Evolutionary conservation across 2,329 filamentous ascomycete genomes (phyloP).

Genomic region (Gyromitra esculenta): DNA sequence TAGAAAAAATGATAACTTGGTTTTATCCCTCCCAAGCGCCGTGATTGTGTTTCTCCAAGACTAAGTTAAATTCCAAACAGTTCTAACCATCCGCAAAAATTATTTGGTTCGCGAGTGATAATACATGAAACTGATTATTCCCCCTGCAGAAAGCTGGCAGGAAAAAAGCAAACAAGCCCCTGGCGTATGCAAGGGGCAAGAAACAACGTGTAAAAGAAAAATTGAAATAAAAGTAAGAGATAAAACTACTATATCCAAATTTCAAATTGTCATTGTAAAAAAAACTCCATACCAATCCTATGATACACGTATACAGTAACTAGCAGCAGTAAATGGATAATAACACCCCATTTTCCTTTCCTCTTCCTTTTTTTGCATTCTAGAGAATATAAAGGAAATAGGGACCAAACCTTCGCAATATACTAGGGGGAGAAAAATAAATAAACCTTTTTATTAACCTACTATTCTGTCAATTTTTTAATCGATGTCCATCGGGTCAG

Average conservation of each 20-base stretch:
- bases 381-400: constrained; percentile 11
- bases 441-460: constrained; percentile 1
- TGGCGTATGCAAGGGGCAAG: constrained; percentile 1
- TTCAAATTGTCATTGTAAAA: background rate
- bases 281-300: constrained; percentile 47
- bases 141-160: background rate
- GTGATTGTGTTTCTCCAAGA: constrained; percentile 12
- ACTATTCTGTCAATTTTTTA: background rate
- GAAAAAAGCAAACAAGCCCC: constrained; percentile 8
- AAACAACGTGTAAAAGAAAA: constrained; percentile 12
- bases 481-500: constrained; percentile 55
- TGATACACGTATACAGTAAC: constrained; percentile 38
- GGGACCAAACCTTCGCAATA: background rate
- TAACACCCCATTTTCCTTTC: constrained; percentile 10
- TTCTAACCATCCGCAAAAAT: background rate
- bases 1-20: background rate
- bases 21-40: background rate
- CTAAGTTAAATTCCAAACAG: background rate
- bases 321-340: constrained; percentile 12
- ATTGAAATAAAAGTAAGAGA: background rate
- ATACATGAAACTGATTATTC: constrained; percentile 2
- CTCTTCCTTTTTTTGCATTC: constrained; percentile 17
- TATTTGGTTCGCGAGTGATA: constrained; percentile 28
- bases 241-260: background rate
- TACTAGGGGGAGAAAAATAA: background rate